Evolutionary conservation across 1,139 yeast species (phyloP), one percentile per base, ranked within the genome.

Genomic region (Sugiyamaella castrensis): DNA sequence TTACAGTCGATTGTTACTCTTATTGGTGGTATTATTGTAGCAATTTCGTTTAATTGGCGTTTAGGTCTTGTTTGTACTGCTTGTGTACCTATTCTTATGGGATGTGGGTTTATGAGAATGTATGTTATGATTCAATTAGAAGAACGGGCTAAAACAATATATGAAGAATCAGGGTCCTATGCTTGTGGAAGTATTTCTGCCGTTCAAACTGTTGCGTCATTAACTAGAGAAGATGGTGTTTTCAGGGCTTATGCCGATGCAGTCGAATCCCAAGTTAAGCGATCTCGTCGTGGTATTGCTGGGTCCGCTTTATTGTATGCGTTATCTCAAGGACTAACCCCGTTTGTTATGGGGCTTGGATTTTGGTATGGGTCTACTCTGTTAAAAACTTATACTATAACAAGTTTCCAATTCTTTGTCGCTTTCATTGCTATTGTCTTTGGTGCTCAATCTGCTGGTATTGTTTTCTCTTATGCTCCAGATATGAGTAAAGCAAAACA

Each of bases 391-490:
- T 57, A 52, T 16, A 53, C 56, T 36, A 60, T 62, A 13, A 53
- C 58, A 19, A 55, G 63, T 11, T 58, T 62, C 52, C 64, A 62
- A 46, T 69, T 68, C 57, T 69, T 66, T 40, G 70, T 67, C 24
- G 69, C 71, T n/a, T 68, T 68, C 48, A 61, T 64, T 51, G 61
- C 67, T 50, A 82, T 95, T 1, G 85, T 88, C 8, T 85, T 85
- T 62, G 96, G 96, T 6, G 73, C 89, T 32, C 91, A 95, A 8
- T 83, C 85, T 52, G 89, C 91, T 56, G 91, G 88, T 57, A 82
- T 94, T 1, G 95, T 87, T 56, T 72, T 88, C 57, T 87, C 88
- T 82, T 88, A 87, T 68, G 95, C 95, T 37, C 85, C 91, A 5
- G 96, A 95, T 59, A 65, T 69, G 66, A 70, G 71, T 30, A 64